Evolutionary conservation across 1,284 basidiomycete species (phyloP), one percentile per base, ranked within the genome.

Genomic region (Anthracocystis setariae): DNA sequence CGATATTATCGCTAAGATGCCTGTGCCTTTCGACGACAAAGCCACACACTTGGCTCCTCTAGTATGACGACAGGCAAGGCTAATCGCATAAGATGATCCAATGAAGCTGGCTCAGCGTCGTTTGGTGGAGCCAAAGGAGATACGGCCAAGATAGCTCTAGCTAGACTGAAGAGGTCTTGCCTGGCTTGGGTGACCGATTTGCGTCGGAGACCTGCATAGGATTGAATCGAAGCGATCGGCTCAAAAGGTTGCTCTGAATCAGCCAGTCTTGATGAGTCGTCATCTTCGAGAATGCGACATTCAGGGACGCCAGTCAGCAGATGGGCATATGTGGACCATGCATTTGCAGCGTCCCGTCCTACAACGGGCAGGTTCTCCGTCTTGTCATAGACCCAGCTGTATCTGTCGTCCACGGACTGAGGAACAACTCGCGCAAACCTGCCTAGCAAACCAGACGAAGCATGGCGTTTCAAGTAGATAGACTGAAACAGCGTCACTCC

Each of bases 401-500:
- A n/a, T n/a, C n/a, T 18, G 3, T 29, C 32, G 1, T 48, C 27
- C 27, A 37, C 43, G 43, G 39, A 50, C 5, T 21, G 9, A 8
- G 54, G 62, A 13, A 37, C 39, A 43, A 54, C 45, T 20, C 25
- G 42, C 18, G 47, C 32, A 24, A 42, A 38, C 5, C 43, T 37
- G 20, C 59, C 46, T 0, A 60, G 46, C 12, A 45, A 43, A 17
- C 53, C 50, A 2, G n/a, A 2, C 10, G 46, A 32, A 1, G 43
- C 23, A 2, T 23, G 20, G 12, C 75, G 69, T 5, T 56, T 24
- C 27, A 76, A 45, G 64, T 91, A 86, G 13, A 87, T 85, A 62
- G 94, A 92, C 7, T 91, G 88, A 85, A 96, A 96, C 44, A 94
- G 88, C 0, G 92, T 92, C 4, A 92, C 91, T 9, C 95, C 94